These are phyloP conservation scores for Boletus reticulatus DNA, from an alignment of 768 basidiomycete species.

Conservation along the genomic window DNA sequence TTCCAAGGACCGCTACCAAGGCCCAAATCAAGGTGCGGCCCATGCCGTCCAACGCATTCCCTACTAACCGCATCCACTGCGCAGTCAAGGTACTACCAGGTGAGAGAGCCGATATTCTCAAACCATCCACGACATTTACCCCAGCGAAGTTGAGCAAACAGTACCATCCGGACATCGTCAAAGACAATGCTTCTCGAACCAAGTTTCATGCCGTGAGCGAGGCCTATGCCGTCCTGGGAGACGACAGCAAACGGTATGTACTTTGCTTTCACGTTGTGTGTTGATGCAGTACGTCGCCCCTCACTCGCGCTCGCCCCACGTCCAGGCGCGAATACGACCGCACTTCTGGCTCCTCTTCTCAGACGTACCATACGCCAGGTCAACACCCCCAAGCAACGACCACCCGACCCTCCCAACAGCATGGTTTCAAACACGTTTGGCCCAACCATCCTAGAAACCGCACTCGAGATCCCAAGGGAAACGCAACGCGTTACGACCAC, in stretches of 20 bases:
- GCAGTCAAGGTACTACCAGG: conserved; percentile 33
- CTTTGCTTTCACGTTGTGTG: not conserved
- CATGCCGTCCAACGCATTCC: not conserved
- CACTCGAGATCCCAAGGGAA: conserved; percentile 9
- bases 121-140: not conserved
- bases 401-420: conserved; percentile 21
- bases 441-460: conserved; percentile 24
- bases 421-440: conserved; percentile 28
- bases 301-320: not conserved
- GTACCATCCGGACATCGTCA: conserved; percentile 45
- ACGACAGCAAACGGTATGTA: conserved; percentile 44
- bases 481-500: conserved; percentile 9
- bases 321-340: conserved; percentile 35
- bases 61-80: not conserved
- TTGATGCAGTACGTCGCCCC: not conserved
- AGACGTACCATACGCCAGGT: conserved; percentile 1
- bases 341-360: conserved; percentile 10
- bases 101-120: not conserved
- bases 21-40: conserved; percentile 32
- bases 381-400: conserved; percentile 34
- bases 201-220: conserved; percentile 48
- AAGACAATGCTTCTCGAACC: conserved; percentile 36
- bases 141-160: conserved; percentile 43
- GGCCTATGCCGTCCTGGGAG: conserved; percentile 44
- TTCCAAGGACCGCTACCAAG: conserved; percentile 29